A percentile compares a stretch with the other conserved stretches of the same genome.
Conservation (phyloP, 2,329 filamentous ascomycete genomes). For the Hypoxylon sp. region DNA sequence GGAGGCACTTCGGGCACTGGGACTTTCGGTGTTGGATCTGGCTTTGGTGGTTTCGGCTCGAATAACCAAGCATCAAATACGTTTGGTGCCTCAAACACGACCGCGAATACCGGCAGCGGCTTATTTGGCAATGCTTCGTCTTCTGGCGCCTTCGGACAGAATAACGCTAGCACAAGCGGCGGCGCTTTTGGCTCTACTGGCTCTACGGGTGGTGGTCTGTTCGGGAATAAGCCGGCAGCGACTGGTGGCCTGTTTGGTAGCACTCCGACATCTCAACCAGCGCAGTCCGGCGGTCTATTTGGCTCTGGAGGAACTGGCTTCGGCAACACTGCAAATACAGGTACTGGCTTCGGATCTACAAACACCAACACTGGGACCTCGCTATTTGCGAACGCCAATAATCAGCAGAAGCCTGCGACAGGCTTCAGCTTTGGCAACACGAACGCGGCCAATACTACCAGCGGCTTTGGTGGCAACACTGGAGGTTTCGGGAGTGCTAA, state of each 20-base stretch:
- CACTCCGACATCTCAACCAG: conserved; percentile 52
- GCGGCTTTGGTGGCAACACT: conserved; percentile 36
- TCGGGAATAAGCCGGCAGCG: conserved; percentile 57
- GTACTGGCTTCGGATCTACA: conserved; percentile 65
- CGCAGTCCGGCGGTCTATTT: conserved; percentile 49
- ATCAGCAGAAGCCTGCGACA: conserved; percentile 47
- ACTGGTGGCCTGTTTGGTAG: conserved; percentile 58
- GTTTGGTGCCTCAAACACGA: conserved; percentile 50
- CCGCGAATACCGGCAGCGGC: conserved; percentile 53
- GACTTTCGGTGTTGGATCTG: conserved; percentile 78
- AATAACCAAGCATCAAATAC: conserved; percentile 52
- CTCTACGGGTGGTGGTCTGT: conserved; percentile 54
- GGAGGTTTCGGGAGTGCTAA: conserved; percentile 45
- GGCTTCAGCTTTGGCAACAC: conserved; percentile 49
- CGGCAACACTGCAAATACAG: conserved; percentile 60
- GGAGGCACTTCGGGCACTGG: conserved; percentile 88
- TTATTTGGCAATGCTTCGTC: conserved; percentile 57
- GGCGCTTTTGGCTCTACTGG: conserved; percentile 50
- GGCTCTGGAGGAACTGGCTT: conserved; percentile 63
- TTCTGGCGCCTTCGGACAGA: conserved; percentile 50
- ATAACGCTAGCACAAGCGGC: conserved; percentile 41
- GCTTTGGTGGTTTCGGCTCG: conserved; percentile 67
- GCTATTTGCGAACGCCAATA: conserved; percentile 56
- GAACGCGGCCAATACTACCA: conserved; percentile 28
- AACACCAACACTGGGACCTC: conserved; percentile 54